A percentile compares a stretch with the other conserved stretches of the same genome.
phyloP scores from a whole-genome alignment of 1,284 basidiomycete genomes.

The Limonomyces culmigenus region DNA sequence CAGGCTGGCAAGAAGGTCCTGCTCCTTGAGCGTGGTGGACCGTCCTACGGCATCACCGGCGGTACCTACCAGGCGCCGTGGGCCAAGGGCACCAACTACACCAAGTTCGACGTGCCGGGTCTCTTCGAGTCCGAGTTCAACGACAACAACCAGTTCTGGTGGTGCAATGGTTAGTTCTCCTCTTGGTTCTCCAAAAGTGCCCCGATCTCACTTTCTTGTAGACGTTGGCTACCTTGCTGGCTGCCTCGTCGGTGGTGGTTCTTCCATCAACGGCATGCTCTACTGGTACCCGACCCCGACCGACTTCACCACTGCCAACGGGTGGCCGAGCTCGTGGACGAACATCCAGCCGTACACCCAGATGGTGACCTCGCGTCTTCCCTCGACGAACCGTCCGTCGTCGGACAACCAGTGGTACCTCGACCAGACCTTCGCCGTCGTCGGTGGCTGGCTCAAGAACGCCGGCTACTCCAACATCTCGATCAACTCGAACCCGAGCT shows the following conservation, averaged over 20 bases:
- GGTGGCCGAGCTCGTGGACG: slow-evolving; percentile 38
- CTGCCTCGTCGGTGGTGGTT: slow-evolving; percentile 44
- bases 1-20: slow-evolving; percentile 46
- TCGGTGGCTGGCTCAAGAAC: slow-evolving; percentile 22
- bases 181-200: too few relatives aligned
- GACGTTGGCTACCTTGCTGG: slow-evolving; percentile 26
- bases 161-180: slow-evolving; percentile 35
- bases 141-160: slow-evolving; percentile 37
- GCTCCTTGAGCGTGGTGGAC: slow-evolving; percentile 43
- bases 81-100: slow-evolving; percentile 27
- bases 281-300: slow-evolving; percentile 36
- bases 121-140: slow-evolving; percentile 48
- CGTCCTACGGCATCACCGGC: slow-evolving; percentile 39
- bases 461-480: slow-evolving; percentile 34
- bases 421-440: slow-evolving; percentile 28
- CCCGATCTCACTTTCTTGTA: neutral
- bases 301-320: slow-evolving; percentile 32
- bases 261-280: slow-evolving; percentile 45
- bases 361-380: slow-evolving; percentile 31
- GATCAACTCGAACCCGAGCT: slow-evolving; percentile 36
- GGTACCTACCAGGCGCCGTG: slow-evolving; percentile 39
- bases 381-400: slow-evolving; percentile 39
- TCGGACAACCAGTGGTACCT: slow-evolving; percentile 45
- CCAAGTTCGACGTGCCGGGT: slow-evolving; percentile 49
- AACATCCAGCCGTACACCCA: slow-evolving; percentile 32